phyloP scores from a whole-genome alignment of 345 rosid species.

The Xanthoceras sorbifolium region DNA sequence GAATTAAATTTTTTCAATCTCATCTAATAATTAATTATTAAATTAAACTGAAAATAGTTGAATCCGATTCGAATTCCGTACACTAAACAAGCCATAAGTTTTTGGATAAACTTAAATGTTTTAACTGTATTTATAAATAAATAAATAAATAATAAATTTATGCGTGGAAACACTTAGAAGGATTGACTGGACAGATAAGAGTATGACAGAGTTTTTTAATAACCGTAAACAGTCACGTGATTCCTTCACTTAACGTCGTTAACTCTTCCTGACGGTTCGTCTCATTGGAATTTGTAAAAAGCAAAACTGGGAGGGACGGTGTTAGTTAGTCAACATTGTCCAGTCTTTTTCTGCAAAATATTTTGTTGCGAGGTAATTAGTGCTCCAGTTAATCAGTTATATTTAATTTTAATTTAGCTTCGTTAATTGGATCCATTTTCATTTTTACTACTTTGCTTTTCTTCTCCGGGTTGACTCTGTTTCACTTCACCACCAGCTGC shows the following conservation, averaged over 20 bases:
- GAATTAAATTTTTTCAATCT: no score
- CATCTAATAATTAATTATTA: no score
- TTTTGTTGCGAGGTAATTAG: not conserved
- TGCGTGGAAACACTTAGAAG: no score
- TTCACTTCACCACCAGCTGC: not conserved
- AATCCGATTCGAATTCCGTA: no score
- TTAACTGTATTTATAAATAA: no score
- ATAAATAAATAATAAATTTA: no score
- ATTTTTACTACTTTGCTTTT: not conserved
- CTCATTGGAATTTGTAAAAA: not conserved
- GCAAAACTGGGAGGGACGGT: not conserved
- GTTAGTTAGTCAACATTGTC: constrained; percentile 23
- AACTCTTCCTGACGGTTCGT: not conserved
- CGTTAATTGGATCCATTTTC: not conserved
- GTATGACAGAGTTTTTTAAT: not conserved
- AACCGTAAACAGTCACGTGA: constrained; percentile 15
- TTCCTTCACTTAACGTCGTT: constrained; percentile 13
- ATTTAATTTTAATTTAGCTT: not conserved
- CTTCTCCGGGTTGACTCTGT: not conserved
- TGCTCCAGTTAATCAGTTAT: not conserved
- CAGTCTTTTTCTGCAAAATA: not conserved
- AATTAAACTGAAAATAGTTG: no score
- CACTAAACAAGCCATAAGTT: no score
- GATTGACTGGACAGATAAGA: not conserved
- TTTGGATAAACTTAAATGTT: no score